These are phyloP conservation scores for Solanum chacoense DNA, from an alignment of 305 asterid genomes.

Conservation along the genomic window DNA sequence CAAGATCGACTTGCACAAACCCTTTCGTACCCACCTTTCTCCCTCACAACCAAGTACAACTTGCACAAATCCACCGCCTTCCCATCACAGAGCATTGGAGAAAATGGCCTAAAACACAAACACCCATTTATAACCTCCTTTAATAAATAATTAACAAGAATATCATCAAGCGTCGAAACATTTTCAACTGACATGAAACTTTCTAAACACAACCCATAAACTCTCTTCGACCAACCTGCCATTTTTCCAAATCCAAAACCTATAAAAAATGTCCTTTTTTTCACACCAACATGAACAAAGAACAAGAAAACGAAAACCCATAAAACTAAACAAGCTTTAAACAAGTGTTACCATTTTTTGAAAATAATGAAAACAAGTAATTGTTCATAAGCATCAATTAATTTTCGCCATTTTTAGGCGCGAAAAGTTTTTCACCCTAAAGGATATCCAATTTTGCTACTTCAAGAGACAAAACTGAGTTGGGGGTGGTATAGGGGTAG, in stretches of 20 bases:
- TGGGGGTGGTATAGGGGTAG: neutral
- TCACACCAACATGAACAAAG: neutral
- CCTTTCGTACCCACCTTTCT: slow-evolving; percentile 30
- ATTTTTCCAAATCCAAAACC: slow-evolving; percentile 28
- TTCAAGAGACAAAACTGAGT: neutral
- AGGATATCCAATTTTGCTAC: neutral
- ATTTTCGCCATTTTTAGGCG: neutral
- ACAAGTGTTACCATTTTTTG: neutral
- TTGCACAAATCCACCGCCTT: slow-evolving; percentile 41
- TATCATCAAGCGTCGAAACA: neutral
- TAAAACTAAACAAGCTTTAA: neutral
- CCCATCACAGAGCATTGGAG: slow-evolving; percentile 48
- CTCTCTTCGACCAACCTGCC: slow-evolving; percentile 56
- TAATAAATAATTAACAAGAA: slow-evolving; percentile 11
- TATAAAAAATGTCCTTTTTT: slow-evolving; percentile 17
- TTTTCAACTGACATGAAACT: slow-evolving; percentile 8
- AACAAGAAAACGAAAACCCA: neutral
- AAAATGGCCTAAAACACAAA: slow-evolving; percentile 31
- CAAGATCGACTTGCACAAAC: slow-evolving; percentile 30
- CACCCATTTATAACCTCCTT: slow-evolving; percentile 11
- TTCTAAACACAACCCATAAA: slow-evolving; percentile 29
- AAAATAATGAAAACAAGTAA: neutral
- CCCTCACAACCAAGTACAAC: slow-evolving; percentile 32
- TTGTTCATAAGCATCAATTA: neutral
- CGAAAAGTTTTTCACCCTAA: neutral